Evolutionary conservation across 1,284 basidiomycete species (phyloP).

Genomic region (Sporisorium graminicola): DNA sequence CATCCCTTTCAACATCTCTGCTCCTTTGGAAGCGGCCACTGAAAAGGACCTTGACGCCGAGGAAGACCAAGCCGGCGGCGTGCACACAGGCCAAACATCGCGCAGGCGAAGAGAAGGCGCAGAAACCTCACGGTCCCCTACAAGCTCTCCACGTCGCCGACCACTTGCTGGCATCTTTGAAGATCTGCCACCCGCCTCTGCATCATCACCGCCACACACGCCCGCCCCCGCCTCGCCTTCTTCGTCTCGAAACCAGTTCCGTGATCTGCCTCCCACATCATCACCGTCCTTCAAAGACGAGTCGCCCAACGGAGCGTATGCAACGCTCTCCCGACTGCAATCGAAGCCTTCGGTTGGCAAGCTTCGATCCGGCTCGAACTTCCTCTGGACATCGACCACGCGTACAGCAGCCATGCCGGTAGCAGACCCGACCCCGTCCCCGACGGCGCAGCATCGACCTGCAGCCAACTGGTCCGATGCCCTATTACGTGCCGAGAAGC

Average conservation of each 20-base stretch:
- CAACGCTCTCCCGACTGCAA: constrained; percentile 41
- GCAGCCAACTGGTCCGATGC: constrained; percentile 65
- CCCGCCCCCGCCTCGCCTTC: constrained; percentile 16
- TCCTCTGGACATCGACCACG: constrained; percentile 32
- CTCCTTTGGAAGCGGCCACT: constrained; percentile 24
- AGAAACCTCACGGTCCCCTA: constrained; percentile 13
- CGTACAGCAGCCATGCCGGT: background rate
- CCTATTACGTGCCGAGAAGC: constrained; percentile 46
- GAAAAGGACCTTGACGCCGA: constrained; percentile 23
- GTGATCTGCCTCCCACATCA: constrained; percentile 15
- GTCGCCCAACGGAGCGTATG: constrained; percentile 42
- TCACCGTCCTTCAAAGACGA: constrained; percentile 29
- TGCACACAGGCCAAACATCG: background rate
- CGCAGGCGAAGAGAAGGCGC: constrained; percentile 1
- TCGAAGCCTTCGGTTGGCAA: constrained; percentile 31
- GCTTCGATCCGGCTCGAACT: constrained; percentile 37
- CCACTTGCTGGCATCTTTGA: constrained; percentile 44
- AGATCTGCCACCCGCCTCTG: constrained; percentile 13
- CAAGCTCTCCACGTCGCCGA: constrained; percentile 31
- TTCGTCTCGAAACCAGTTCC: constrained; percentile 16
- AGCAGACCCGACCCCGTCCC: background rate
- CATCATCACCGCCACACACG: constrained; percentile 32
- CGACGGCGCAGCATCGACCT: constrained; percentile 20
- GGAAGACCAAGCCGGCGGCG: too few relatives aligned
- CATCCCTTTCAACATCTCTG: constrained; percentile 43